Percentiles rank a stretch among this genome's conserved stretches.
phyloP scores from a whole-genome alignment of 2,329 filamentous ascomycete species.

The Hirsutella minnesotensis region DNA sequence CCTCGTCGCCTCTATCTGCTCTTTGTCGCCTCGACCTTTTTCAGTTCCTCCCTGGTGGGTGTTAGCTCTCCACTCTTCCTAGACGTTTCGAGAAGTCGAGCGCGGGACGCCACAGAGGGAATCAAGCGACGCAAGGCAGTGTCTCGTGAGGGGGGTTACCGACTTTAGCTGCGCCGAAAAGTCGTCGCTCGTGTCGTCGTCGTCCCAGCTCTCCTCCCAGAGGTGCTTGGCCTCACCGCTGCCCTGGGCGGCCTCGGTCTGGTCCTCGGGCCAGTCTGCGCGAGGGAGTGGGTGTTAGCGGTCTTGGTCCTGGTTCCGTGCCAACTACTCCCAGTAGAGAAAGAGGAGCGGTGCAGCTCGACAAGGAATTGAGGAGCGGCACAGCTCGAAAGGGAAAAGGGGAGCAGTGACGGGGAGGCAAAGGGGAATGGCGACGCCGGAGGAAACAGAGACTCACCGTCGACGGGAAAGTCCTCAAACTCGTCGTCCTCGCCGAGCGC shows the following conservation, averaged over 20 bases:
- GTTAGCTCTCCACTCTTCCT: not conserved
- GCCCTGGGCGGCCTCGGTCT: slow-evolving; percentile 67
- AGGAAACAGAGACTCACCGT: slow-evolving; percentile 71
- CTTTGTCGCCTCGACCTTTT: slow-evolving; percentile 78
- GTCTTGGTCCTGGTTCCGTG: no score
- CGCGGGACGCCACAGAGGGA: no score
- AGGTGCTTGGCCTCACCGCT: slow-evolving; percentile 63
- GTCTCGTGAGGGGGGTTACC: no score
- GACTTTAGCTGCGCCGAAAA: slow-evolving; percentile 92
- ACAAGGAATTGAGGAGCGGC: no score
- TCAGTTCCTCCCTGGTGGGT: slow-evolving; percentile 65
- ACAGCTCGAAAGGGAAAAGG: no score
- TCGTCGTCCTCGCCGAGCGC: slow-evolving; percentile 94
- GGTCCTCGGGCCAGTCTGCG: slow-evolving; percentile 87
- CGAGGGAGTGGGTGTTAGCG: not conserved
- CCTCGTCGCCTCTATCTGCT: slow-evolving; percentile 44
- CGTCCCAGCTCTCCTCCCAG: slow-evolving; percentile 99
- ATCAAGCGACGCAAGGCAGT: no score
- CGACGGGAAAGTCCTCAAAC: slow-evolving; percentile 96
- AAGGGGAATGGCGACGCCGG: no score
- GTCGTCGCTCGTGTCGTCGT: slow-evolving; percentile 93
- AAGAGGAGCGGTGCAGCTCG: no score
- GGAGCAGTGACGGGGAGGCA: not conserved
- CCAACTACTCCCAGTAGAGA: no score
- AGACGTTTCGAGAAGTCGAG: not conserved